Base-by-base conservation (phyloP, 2,329 filamentous ascomycete species). In the Elsinoe arachidis region DNA sequence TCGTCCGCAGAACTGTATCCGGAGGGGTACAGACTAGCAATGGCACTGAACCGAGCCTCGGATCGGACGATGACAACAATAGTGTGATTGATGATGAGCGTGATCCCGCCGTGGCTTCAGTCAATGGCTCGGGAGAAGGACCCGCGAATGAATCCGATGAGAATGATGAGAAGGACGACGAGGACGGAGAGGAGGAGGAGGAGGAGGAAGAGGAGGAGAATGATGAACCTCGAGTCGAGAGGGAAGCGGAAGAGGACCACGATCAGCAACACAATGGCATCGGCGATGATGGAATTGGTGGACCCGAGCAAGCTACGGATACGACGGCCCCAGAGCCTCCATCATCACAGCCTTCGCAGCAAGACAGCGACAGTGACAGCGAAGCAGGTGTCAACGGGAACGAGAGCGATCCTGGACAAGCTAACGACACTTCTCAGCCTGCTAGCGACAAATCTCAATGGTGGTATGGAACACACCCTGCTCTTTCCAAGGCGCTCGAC, bases 261-360 rank as follows among this genome's bases (percentile, higher is more conserved):
- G 6, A 34, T 5, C 15, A 17, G 15, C 15, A 11, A 6, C 15
- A 44, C 5, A 26, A 21, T 44, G 35, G 10, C 21, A 9, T 15
- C 44, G 19, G 53, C 43, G 6, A 33, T 41, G 1, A 33, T 44
- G 19, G 23, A 43, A 4, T 11, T 15, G 7, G 58, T 19, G 53
- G 26, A 5, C 52, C 54, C 10, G 33, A 46, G 17, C 10, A 56
- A 30, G 44, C 59, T 3, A 34, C 41, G 11, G 51, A 30, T 30
- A 9, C n/a, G n/a, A n/a, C n/a, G n/a, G n/a, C n/a, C n/a, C 49
- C 51, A 30, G 17, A 37, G 6, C 17, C 59, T n/a, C 12, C 44
- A 65, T 68, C 12, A 58, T 69, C 41, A 19, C 14, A 2, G 12
- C 41, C n/a, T 6, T 5, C 9, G 21, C 41, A 46, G 6, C 41